Conservation (phyloP, 306 rosid species). For the Castanea crenata region DNA sequence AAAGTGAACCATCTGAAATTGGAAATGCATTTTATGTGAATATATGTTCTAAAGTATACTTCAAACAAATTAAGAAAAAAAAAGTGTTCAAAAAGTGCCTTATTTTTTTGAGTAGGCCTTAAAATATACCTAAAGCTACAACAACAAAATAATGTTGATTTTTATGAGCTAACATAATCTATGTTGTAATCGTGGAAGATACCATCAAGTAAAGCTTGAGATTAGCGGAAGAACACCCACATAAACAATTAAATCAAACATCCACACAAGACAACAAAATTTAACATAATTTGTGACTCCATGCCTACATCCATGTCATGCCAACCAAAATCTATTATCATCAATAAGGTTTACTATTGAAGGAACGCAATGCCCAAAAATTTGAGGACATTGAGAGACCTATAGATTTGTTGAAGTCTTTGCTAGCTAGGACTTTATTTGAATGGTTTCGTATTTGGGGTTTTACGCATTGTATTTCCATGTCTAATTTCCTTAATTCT, state of each 20-base stretch:
- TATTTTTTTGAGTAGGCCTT: background rate
- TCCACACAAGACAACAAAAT: background rate
- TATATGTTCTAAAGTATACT: constrained; percentile 9
- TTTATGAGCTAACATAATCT: background rate
- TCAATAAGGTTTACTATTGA: background rate
- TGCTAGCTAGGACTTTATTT: too few species aligned
- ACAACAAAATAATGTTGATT: background rate
- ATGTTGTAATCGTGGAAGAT: background rate
- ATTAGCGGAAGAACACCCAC: background rate
- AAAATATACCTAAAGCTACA: background rate
- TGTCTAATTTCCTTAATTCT: too few species aligned
- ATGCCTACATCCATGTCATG: background rate
- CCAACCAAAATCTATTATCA: background rate
- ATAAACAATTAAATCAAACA: background rate
- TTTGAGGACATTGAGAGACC: too few species aligned
- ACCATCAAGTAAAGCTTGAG: too few species aligned
- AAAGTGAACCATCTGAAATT: constrained; percentile 82
- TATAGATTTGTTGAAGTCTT: too few species aligned
- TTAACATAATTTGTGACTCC: background rate
- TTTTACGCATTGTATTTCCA: too few species aligned
- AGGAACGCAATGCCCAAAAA: too few species aligned
- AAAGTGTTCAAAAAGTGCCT: background rate
- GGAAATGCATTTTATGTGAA: constrained; percentile 26
- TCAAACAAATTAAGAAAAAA: background rate
- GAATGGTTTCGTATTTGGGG: too few species aligned